Evolutionary conservation across 2,329 filamentous ascomycete species (phyloP).

Genomic region (Hypoxylon sp.): DNA sequence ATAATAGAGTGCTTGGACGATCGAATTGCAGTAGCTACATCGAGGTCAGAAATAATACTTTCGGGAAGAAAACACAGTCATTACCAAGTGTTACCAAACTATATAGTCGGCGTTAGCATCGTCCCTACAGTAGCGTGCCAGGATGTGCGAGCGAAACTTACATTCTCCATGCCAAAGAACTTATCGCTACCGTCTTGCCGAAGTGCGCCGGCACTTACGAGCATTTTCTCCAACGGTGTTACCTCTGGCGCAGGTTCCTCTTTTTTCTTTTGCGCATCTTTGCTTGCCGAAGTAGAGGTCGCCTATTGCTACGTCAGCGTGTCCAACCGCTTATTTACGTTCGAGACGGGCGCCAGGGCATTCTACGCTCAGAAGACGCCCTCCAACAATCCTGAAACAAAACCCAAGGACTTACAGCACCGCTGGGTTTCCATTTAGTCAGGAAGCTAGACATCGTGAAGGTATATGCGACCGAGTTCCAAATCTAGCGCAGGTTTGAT

Average conservation of each 20-base stretch:
- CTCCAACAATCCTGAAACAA: slow-evolving; percentile 8
- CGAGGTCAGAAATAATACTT: slow-evolving; percentile 45
- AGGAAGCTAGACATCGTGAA: slow-evolving; percentile 67
- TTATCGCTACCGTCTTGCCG: slow-evolving; percentile 93
- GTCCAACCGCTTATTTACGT: slow-evolving; percentile 10
- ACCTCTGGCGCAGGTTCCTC: slow-evolving; percentile 68
- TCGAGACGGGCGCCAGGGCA: not conserved
- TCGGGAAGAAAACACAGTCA: slow-evolving; percentile 41
- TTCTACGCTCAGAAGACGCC: not conserved
- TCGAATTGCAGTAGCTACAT: slow-evolving; percentile 94
- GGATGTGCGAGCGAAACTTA: slow-evolving; percentile 57
- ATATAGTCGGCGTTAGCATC: slow-evolving; percentile 53
- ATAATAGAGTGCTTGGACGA: slow-evolving; percentile 96
- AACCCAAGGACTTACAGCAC: slow-evolving; percentile 61
- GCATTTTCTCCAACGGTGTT: slow-evolving; percentile 77
- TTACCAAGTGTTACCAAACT: slow-evolving; percentile 99
- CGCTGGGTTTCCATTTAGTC: slow-evolving; percentile 68
- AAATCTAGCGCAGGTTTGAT: slow-evolving; percentile 21
- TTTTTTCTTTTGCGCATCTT: slow-evolving; percentile 66
- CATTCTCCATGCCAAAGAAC: slow-evolving; percentile 98
- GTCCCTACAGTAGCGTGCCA: slow-evolving; percentile 22
- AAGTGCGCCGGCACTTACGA: slow-evolving; percentile 83
- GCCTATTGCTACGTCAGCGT: slow-evolving; percentile 55
- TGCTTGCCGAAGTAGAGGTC: slow-evolving; percentile 56
- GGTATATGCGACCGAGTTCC: slow-evolving; percentile 15